Evolutionary conservation across 495 filamentous ascomycete species (phyloP).

Genomic region (Acidiella bohemica): DNA sequence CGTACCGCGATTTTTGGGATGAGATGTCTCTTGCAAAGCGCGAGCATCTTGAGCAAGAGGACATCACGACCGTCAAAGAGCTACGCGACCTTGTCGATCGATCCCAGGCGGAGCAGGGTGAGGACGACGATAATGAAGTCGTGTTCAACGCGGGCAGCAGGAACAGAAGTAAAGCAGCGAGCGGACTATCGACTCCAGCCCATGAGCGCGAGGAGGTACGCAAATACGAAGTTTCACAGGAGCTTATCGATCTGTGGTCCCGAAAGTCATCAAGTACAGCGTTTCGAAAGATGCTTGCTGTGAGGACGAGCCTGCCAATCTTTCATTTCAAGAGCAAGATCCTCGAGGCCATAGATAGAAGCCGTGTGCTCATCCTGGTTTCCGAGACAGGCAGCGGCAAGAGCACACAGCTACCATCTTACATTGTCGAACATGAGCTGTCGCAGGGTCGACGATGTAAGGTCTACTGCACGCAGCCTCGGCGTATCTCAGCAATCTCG

Average conservation of each 20-base stretch:
- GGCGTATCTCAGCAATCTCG: constrained; percentile 90
- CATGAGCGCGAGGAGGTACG: neutral
- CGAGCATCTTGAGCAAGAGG: constrained; percentile 49
- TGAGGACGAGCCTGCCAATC: constrained; percentile 68
- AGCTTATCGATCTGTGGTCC: constrained; percentile 52
- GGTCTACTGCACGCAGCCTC: constrained; percentile 90
- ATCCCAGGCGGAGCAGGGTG: constrained; percentile 36
- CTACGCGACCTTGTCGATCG: constrained; percentile 48
- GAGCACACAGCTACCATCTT: constrained; percentile 90
- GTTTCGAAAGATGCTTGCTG: constrained; percentile 46
- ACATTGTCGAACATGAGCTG: constrained; percentile 79
- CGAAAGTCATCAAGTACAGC: constrained; percentile 48
- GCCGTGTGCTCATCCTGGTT: constrained; percentile 81
- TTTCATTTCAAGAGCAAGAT: constrained; percentile 71
- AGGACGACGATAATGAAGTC: constrained; percentile 57
- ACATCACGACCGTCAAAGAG: constrained; percentile 50
- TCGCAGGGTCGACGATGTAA: constrained; percentile 68
- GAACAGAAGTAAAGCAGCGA: constrained; percentile 44
- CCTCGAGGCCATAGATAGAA: constrained; percentile 51
- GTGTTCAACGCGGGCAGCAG: constrained; percentile 55
- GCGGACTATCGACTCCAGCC: constrained; percentile 12
- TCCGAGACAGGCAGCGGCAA: constrained; percentile 96
- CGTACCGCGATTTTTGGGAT: constrained; percentile 76
- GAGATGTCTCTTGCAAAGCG: constrained; percentile 62
- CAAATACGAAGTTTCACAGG: neutral